These are phyloP conservation scores for Ampelomyces quisqualis DNA, from an alignment of 2,329 filamentous ascomycete species.

Conservation along the genomic window DNA sequence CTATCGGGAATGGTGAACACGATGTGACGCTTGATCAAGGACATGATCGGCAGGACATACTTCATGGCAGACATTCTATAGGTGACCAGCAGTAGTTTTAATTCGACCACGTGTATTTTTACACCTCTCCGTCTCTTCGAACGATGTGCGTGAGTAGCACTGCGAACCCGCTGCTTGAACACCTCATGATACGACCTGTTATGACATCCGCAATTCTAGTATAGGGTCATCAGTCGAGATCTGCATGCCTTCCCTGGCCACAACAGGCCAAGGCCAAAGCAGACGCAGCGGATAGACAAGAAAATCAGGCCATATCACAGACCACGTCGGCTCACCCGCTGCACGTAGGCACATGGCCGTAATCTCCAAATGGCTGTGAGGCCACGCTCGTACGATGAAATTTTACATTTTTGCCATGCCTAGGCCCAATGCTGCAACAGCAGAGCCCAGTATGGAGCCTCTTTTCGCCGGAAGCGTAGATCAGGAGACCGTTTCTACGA, in stretches of 20 bases:
- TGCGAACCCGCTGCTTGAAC: no score
- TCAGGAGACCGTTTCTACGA: no score
- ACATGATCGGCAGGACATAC: no score
- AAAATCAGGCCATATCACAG: slow-evolving; percentile 7
- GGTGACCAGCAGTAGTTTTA: not conserved
- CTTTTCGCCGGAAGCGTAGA: not conserved
- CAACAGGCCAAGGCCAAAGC: not conserved
- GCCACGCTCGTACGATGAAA: slow-evolving; percentile 13
- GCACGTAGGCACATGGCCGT: slow-evolving; percentile 6
- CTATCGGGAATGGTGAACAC: not conserved
- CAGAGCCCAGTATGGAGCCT: not conserved
- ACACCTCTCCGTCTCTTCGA: no score
- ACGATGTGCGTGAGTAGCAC: no score
- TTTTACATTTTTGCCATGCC: slow-evolving; percentile 1
- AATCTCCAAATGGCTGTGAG: slow-evolving; percentile 7
- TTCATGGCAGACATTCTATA: no score
- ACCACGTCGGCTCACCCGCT: slow-evolving; percentile 15
- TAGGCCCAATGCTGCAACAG: not conserved
- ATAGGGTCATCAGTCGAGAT: slow-evolving; percentile 14
- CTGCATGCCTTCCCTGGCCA: slow-evolving; percentile 3
- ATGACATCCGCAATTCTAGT: no score
- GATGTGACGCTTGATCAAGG: no score
- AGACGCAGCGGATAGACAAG: not conserved
- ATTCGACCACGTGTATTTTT: not conserved
- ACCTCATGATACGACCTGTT: no score